These are phyloP conservation scores for Abrus pulchellus DNA, from an alignment of 306 rosid species.

Conservation along the genomic window DNA sequence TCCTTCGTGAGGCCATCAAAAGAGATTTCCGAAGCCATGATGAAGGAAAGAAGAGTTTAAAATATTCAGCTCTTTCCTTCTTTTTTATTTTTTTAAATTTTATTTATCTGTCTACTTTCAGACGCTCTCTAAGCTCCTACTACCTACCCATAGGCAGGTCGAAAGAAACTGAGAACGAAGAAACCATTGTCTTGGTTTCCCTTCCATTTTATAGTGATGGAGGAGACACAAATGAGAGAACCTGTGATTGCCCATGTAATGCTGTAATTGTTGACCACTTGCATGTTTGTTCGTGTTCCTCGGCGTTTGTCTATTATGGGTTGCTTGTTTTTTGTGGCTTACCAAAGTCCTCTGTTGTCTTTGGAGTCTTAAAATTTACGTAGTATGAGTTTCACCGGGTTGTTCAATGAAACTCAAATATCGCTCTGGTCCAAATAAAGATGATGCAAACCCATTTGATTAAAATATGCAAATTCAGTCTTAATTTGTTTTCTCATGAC, in stretches of 20 bases:
- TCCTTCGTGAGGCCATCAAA: constrained; percentile 68
- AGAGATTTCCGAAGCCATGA: constrained; percentile 70
- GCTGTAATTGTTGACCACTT: constrained; percentile 35
- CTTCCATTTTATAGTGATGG: constrained; percentile 30
- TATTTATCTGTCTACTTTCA: neutral
- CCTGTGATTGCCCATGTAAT: constrained; percentile 43
- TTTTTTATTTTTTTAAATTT: neutral
- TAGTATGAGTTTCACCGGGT: neutral
- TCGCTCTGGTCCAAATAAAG: neutral
- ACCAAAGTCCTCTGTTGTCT: constrained; percentile 39
- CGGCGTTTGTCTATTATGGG: constrained; percentile 18
- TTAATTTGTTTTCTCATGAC: neutral
- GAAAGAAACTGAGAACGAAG: constrained; percentile 45
- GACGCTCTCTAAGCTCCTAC: constrained; percentile 26
- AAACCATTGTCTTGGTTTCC: neutral
- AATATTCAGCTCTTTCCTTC: neutral
- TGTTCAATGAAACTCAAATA: neutral
- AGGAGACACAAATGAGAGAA: constrained; percentile 23
- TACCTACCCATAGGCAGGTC: constrained; percentile 46
- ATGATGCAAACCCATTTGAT: neutral
- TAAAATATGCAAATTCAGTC: neutral
- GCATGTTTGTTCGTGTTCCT: constrained; percentile 22
- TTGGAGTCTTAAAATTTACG: constrained; percentile 4
- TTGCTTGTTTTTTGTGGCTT: constrained; percentile 54
- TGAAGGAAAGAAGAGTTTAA: constrained; percentile 16